Conservation (phyloP, 495 filamentous ascomycete species). For the Penicillium longicatenatum region DNA sequence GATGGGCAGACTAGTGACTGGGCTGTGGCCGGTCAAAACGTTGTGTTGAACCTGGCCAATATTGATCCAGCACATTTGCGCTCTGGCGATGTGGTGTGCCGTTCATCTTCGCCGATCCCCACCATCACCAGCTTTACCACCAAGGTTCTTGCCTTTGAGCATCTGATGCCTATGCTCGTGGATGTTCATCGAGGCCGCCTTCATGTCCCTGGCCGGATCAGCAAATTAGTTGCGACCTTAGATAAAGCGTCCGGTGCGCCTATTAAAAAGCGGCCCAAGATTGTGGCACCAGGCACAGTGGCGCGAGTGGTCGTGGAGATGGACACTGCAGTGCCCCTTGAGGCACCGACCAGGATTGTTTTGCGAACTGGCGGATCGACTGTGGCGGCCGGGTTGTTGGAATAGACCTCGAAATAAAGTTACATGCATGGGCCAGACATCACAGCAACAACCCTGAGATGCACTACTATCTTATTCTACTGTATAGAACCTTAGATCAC, state of each 20-base stretch:
- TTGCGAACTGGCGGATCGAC: slow-evolving; percentile 78
- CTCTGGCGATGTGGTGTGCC: slow-evolving; percentile 83
- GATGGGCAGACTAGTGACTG: slow-evolving; percentile 74
- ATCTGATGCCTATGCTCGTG: slow-evolving; percentile 81
- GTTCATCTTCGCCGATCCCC: slow-evolving; percentile 63
- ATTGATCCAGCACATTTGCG: slow-evolving; percentile 82
- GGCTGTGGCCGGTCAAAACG: slow-evolving; percentile 95
- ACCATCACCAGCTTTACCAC: slow-evolving; percentile 70
- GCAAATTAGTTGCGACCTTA: slow-evolving; percentile 65
- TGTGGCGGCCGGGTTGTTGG: slow-evolving; percentile 82
- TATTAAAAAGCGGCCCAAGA: slow-evolving; percentile 80
- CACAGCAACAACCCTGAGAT: neutral
- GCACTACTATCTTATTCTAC: neutral
- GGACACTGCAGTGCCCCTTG: slow-evolving; percentile 74
- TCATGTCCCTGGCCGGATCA: slow-evolving; percentile 75
- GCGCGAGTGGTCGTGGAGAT: slow-evolving; percentile 71
- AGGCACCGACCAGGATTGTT: slow-evolving; percentile 76
- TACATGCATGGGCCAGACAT: neutral
- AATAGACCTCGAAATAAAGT: slow-evolving; percentile 42
- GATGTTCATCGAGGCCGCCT: slow-evolving; percentile 86
- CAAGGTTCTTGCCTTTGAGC: slow-evolving; percentile 88
- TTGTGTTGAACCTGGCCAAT: slow-evolving; percentile 77
- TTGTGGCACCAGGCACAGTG: slow-evolving; percentile 72
- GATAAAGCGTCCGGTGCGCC: slow-evolving; percentile 71
- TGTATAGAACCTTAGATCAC: too few relatives aligned